A percentile compares a stretch with the other conserved stretches of the same genome.
Conservation (phyloP, 257 asterid genomes). For the Lithospermum erythrorhizon region DNA sequence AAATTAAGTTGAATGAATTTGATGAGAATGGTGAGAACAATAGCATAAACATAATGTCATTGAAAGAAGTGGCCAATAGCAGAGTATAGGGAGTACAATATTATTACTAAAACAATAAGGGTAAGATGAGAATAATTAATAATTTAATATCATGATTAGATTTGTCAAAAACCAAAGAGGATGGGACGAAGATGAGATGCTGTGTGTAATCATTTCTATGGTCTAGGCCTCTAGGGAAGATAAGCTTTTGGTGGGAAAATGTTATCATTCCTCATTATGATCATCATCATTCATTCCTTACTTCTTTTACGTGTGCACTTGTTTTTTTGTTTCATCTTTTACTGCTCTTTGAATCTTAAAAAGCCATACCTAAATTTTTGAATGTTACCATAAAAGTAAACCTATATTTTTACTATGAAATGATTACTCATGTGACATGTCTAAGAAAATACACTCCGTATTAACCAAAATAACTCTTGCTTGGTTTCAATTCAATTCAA, state of each 20-base stretch:
- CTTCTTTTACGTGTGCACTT: slow-evolving; percentile 43
- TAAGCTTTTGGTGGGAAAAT: slow-evolving; percentile 11
- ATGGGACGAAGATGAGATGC: slow-evolving; percentile 13
- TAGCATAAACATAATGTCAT: neutral
- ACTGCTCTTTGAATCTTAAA: no score
- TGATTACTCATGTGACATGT: no score
- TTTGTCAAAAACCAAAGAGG: slow-evolving; percentile 19
- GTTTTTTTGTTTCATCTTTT: slow-evolving; percentile 13
- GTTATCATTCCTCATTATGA: slow-evolving; percentile 30
- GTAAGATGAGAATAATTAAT: slow-evolving; percentile 11
- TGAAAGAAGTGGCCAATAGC: neutral
- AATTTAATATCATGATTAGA: slow-evolving; percentile 19
- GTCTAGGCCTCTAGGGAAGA: slow-evolving; percentile 26
- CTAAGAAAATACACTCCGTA: no score
- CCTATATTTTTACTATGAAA: no score
- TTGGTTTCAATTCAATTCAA: no score
- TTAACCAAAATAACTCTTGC: no score
- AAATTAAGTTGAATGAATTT: no score
- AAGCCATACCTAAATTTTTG: no score
- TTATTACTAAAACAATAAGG: slow-evolving; percentile 4
- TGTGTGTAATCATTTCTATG: slow-evolving; percentile 30
- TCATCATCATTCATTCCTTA: slow-evolving; percentile 20
- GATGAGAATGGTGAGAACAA: no score
- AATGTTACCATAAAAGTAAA: no score
- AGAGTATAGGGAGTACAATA: neutral